Conservation (phyloP, 441 rosid genomes). For the Pelargonium australe region DNA sequence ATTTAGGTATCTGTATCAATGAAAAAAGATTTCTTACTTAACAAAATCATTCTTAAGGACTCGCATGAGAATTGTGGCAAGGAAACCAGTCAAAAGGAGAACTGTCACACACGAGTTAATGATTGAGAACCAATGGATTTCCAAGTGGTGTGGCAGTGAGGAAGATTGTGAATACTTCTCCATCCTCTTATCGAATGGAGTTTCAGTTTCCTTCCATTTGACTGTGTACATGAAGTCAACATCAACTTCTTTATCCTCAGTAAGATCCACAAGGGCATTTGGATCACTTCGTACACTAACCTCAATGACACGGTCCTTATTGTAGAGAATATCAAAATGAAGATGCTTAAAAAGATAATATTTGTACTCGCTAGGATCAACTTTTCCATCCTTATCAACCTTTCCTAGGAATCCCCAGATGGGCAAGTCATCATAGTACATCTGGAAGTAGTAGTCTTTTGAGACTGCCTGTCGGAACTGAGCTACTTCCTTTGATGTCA, state of each 20-base stretch:
- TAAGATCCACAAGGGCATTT: slow-evolving; percentile 26
- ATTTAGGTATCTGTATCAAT: too few relatives aligned
- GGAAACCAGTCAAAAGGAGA: slow-evolving; percentile 37
- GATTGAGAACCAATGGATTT: slow-evolving; percentile 40
- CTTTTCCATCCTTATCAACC: slow-evolving; percentile 38
- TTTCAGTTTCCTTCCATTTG: slow-evolving; percentile 36
- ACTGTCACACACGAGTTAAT: slow-evolving; percentile 42
- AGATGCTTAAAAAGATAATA: slow-evolving; percentile 42
- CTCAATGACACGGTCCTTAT: slow-evolving; percentile 47
- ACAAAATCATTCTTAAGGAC: slow-evolving; percentile 35
- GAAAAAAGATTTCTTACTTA: slow-evolving; percentile 23
- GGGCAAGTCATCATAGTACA: slow-evolving; percentile 61
- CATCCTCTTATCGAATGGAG: slow-evolving; percentile 38
- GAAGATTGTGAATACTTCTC: slow-evolving; percentile 33
- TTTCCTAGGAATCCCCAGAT: slow-evolving; percentile 52
- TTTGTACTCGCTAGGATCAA: slow-evolving; percentile 37
- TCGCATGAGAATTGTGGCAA: slow-evolving; percentile 39
- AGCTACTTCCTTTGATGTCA: slow-evolving; percentile 36
- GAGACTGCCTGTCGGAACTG: slow-evolving; percentile 36
- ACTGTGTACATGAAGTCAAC: slow-evolving; percentile 34
- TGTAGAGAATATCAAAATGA: slow-evolving; percentile 37
- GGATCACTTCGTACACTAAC: slow-evolving; percentile 32
- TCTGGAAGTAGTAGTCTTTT: slow-evolving; percentile 53
- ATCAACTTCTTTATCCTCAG: slow-evolving; percentile 28
- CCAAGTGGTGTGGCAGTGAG: slow-evolving; percentile 35